These are phyloP conservation scores for Erysimum cheiri DNA, from an alignment of 441 rosid genomes.

Conservation along the genomic window DNA sequence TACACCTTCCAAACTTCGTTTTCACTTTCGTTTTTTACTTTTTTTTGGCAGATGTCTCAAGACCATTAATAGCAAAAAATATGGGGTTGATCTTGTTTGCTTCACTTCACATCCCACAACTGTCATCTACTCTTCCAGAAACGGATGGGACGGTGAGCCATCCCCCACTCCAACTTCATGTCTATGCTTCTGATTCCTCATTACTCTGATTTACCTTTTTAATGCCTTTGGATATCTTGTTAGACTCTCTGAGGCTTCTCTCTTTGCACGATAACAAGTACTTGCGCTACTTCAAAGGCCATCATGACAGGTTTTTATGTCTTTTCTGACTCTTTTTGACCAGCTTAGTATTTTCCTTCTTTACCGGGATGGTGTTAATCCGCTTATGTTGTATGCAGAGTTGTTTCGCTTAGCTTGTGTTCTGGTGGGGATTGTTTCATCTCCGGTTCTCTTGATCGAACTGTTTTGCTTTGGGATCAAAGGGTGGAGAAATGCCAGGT, in stretches of 20 bases:
- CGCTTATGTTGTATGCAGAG: slow-evolving; percentile 52
- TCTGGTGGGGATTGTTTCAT: slow-evolving; percentile 84
- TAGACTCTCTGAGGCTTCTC: slow-evolving; percentile 91
- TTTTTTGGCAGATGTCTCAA: slow-evolving; percentile 74
- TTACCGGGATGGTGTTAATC: slow-evolving; percentile 10
- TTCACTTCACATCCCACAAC: slow-evolving; percentile 94
- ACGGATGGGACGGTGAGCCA: slow-evolving; percentile 95
- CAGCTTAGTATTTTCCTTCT: background rate
- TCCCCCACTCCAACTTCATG: background rate
- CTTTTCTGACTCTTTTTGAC: slow-evolving; percentile 11
- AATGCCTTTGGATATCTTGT: background rate
- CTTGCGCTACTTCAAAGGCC: slow-evolving; percentile 96
- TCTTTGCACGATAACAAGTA: slow-evolving; percentile 95
- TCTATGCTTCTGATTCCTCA: background rate
- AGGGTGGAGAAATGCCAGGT: slow-evolving; percentile 97
- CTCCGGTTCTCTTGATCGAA: slow-evolving; percentile 95
- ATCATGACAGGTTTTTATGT: slow-evolving; percentile 82
- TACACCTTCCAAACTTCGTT: background rate
- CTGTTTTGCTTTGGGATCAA: slow-evolving; percentile 97
- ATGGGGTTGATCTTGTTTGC: slow-evolving; percentile 93
- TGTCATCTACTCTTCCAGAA: slow-evolving; percentile 92
- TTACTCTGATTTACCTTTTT: background rate
- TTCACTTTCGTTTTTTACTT: background rate
- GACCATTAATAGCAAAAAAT: slow-evolving; percentile 96
- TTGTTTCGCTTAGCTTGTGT: slow-evolving; percentile 90